These are phyloP conservation scores for Piloderma croceum DNA, from an alignment of 768 basidiomycete genomes.

Conservation along the genomic window DNA sequence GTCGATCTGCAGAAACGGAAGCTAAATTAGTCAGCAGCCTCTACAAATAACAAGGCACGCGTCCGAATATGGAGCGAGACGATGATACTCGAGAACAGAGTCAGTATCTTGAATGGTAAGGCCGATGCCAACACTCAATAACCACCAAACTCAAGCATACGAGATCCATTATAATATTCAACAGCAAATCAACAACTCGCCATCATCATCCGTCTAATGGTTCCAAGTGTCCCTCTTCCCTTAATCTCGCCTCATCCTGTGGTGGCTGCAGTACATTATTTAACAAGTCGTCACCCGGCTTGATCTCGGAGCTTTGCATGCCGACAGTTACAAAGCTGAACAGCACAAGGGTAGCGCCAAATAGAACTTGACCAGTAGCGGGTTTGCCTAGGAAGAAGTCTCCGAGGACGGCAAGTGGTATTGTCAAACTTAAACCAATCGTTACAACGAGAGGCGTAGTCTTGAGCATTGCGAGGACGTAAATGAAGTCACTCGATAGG, in stretches of 20 bases:
- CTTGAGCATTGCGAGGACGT: constrained; percentile 90
- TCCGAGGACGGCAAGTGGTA: constrained; percentile 84
- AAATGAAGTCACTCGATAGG: constrained; percentile 77
- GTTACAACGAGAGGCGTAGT: constrained; percentile 94
- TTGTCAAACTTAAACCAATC: constrained; percentile 87
- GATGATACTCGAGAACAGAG: too few relatives aligned
- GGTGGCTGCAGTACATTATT: neutral
- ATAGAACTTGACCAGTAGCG: constrained; percentile 51
- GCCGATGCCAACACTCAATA: too few relatives aligned
- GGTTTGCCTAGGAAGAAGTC: constrained; percentile 63
- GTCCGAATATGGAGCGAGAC: too few relatives aligned
- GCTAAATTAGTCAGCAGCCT: too few relatives aligned
- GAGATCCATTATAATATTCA: too few relatives aligned
- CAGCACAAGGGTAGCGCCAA: constrained; percentile 75
- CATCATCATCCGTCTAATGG: too few relatives aligned
- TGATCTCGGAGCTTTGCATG: constrained; percentile 21
- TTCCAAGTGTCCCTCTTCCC: neutral
- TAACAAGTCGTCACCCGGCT: neutral
- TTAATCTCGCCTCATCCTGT: neutral
- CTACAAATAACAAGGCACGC: too few relatives aligned
- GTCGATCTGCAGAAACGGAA: too few relatives aligned
- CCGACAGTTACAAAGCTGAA: constrained; percentile 75
- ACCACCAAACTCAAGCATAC: too few relatives aligned
- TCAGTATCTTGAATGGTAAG: too few relatives aligned
- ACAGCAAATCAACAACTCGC: too few relatives aligned